phyloP scores from a whole-genome alignment of 257 asterid species.

The Verbena officinalis region DNA sequence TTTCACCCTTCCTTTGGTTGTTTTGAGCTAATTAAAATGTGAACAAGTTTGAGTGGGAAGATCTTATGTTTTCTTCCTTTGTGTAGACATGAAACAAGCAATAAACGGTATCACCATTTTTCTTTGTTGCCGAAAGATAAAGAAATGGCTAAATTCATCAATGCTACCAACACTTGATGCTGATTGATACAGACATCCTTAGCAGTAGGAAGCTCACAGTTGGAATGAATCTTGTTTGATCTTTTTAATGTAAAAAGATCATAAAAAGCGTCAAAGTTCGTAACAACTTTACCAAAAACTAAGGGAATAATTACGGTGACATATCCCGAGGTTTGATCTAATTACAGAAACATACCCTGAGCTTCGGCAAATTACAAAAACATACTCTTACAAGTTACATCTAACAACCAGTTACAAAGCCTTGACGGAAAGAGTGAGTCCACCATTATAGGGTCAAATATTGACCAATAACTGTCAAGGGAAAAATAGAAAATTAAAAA shows the following conservation, averaged over 20 bases:
- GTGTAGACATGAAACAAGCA: conserved; percentile 20
- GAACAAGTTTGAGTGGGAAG: neutral
- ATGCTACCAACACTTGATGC: conserved; percentile 32
- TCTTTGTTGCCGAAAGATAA: conserved; percentile 23
- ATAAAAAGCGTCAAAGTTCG: no score
- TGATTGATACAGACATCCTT: conserved; percentile 25
- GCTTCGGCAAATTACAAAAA: no score
- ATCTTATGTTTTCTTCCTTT: neutral
- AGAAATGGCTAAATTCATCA: conserved; percentile 8
- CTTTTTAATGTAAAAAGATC: neutral
- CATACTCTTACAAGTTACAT: no score
- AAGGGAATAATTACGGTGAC: no score
- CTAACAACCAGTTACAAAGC: no score
- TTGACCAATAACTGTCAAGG: no score
- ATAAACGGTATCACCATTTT: neutral
- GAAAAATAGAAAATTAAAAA: no score
- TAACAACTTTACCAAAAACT: no score
- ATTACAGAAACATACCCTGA: no score
- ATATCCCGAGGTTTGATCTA: no score
- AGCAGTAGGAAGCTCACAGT: neutral
- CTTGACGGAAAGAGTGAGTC: no score
- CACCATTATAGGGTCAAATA: no score
- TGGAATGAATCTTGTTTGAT: neutral
- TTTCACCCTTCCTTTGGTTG: neutral
- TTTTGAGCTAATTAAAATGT: neutral